Percentiles rank a stretch among this genome's conserved stretches.
Evolutionary conservation across 257 asterid species (phyloP).

Genomic region (Nicotiana paniculata): DNA sequence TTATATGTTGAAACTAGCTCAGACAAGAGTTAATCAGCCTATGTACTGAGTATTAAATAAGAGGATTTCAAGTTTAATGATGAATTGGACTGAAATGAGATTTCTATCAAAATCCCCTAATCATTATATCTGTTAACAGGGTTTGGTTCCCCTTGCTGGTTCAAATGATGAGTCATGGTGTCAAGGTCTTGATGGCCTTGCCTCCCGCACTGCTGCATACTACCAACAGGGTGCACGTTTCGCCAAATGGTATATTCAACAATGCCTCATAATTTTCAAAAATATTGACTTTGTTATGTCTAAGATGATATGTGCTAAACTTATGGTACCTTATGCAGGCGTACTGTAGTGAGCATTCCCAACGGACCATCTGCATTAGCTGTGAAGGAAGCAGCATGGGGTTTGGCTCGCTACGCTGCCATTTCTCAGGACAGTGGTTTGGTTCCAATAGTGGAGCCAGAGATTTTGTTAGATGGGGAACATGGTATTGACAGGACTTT

Average conservation of each 20-base stretch:
- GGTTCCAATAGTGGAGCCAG: constrained; percentile 97
- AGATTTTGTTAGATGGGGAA: constrained; percentile 75
- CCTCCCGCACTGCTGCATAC: constrained; percentile 94
- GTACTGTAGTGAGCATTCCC: constrained; percentile 96
- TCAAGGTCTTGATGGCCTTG: constrained; percentile 99
- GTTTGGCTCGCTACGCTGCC: constrained; percentile 93
- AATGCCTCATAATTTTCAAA: neutral
- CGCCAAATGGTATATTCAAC: constrained; percentile 61
- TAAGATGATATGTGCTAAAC: neutral
- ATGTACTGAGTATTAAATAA: neutral
- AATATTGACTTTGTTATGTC: neutral
- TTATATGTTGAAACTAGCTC: neutral
- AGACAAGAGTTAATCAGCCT: neutral
- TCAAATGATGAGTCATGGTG: constrained; percentile 96
- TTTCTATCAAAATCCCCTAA: neutral
- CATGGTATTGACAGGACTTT: constrained; percentile 80
- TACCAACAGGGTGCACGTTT: constrained; percentile 97
- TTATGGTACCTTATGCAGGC: constrained; percentile 36
- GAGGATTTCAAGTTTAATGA: neutral
- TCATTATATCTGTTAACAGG: constrained; percentile 27
- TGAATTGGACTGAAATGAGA: neutral
- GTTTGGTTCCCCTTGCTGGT: constrained; percentile 92
- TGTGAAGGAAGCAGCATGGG: constrained; percentile 99
- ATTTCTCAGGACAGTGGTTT: constrained; percentile 88
- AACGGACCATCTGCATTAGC: constrained; percentile 94